Evolutionary conservation across 2,329 filamentous ascomycete species (phyloP).

Genomic region (Geosmithia morbida): DNA sequence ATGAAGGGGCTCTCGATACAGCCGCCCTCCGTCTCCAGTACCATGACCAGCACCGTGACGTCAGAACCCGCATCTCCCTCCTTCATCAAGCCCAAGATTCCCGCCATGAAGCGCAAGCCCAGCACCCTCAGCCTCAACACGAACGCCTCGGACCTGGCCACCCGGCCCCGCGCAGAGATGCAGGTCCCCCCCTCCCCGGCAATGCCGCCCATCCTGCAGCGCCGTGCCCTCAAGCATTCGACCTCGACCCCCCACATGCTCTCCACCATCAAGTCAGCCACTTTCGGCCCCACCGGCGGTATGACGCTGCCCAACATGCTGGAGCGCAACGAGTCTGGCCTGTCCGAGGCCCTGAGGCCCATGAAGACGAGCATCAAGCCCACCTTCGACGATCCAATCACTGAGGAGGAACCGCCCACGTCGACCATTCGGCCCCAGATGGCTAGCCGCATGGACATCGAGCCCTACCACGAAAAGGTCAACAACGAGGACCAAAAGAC

Average conservation of each 20-base stretch:
- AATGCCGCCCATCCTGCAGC: constrained; percentile 43
- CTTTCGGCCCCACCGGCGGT: constrained; percentile 44
- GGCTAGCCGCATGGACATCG: constrained; percentile 38
- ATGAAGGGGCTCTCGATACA: constrained; percentile 76
- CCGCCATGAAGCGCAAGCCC: constrained; percentile 57
- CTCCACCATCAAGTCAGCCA: constrained; percentile 40
- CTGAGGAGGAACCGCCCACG: constrained; percentile 37
- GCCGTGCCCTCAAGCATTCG: constrained; percentile 51
- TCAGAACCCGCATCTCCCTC: constrained; percentile 59
- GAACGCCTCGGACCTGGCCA: constrained; percentile 40
- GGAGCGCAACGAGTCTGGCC: constrained; percentile 43
- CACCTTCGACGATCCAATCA: constrained; percentile 27
- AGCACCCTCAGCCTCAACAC: constrained; percentile 70
- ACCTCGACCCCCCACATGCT: constrained; percentile 55
- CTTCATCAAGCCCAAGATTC: constrained; percentile 69
- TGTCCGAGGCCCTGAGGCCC: constrained; percentile 43
- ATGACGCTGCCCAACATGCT: constrained; percentile 50
- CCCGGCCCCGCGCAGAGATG: constrained; percentile 25
- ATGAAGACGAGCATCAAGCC: constrained; percentile 24
- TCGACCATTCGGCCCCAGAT: constrained; percentile 47
- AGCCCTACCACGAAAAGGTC: constrained; percentile 50
- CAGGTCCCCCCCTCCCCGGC: constrained; percentile 37
- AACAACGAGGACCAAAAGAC: constrained; percentile 69
- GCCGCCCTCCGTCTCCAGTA: constrained; percentile 33
- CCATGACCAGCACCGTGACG: constrained; percentile 32